A percentile compares a stretch with the other conserved stretches of the same genome.
These are phyloP conservation scores for Fusarium liriodendri DNA, from an alignment of 2,329 filamentous ascomycete species.

Conservation along the genomic window DNA sequence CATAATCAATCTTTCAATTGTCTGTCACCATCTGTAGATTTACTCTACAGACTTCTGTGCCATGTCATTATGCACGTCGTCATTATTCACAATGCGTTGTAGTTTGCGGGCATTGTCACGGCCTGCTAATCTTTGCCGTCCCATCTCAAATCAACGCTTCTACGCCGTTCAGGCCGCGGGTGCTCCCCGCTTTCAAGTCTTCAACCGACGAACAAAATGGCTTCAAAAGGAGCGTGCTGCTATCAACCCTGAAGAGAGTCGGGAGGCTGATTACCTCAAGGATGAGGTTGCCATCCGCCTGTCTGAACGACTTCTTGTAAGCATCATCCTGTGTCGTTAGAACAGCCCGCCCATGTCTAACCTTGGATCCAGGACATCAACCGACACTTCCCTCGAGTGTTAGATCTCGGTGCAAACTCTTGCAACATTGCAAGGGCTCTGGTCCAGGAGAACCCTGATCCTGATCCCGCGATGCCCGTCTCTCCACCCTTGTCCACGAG, in stretches of 20 bases:
- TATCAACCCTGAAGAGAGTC: constrained; percentile 73
- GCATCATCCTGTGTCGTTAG: constrained; percentile 16
- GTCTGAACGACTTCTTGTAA: constrained; percentile 84
- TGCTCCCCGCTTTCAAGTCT: constrained; percentile 85
- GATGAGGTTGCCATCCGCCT: constrained; percentile 90
- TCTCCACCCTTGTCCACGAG: constrained; percentile 76
- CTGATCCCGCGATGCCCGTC: constrained; percentile 64
- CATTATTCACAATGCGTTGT: constrained; percentile 41
- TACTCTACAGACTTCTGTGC: constrained; percentile 33
- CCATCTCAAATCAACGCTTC: constrained; percentile 54
- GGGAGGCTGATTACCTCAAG: constrained; percentile 90
- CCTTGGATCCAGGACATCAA: constrained; percentile 81
- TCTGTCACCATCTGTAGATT: constrained; percentile 6
- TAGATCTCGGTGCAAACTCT: constrained; percentile 95
- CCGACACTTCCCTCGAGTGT: constrained; percentile 82
- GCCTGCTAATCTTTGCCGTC: constrained; percentile 23
- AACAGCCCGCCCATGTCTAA: constrained; percentile 18
- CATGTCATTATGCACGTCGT: constrained; percentile 47
- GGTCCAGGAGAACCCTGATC: constrained; percentile 75
- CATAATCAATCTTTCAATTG: constrained; percentile 1
- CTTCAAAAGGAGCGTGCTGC: constrained; percentile 91
- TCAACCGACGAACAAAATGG: constrained; percentile 89
- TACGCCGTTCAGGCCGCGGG: constrained; percentile 86
- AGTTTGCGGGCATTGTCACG: constrained; percentile 39
- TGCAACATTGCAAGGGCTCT: constrained; percentile 92